A percentile compares a stretch with the other conserved stretches of the same genome.
phyloP scores from a whole-genome alignment of 1,284 basidiomycete species.

The Kalmanozyma brasiliensis region DNA sequence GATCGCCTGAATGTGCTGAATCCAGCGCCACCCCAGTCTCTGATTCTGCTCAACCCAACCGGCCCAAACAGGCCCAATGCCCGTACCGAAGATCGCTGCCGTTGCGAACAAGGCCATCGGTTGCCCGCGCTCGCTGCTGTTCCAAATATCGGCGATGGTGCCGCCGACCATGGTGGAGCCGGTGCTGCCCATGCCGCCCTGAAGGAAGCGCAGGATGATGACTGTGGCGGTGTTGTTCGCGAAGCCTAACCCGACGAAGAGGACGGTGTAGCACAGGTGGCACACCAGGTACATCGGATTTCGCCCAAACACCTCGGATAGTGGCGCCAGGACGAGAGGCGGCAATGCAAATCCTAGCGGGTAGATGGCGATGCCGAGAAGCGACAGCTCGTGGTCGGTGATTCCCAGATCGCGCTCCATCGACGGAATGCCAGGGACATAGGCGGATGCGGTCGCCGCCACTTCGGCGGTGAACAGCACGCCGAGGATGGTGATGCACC shows the following conservation, averaged over 20 bases:
- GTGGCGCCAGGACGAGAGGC: constrained; percentile 75
- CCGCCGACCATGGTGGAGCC: constrained; percentile 81
- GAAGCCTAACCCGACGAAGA: constrained; percentile 53
- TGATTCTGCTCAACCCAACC: constrained; percentile 78
- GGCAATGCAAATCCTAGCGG: constrained; percentile 76
- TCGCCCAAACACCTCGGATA: constrained; percentile 82
- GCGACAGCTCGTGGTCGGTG: constrained; percentile 74
- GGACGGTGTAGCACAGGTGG: constrained; percentile 71
- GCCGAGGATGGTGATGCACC: constrained; percentile 74
- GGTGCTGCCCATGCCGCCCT: constrained; percentile 75
- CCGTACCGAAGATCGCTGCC: constrained; percentile 72
- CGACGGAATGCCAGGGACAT: constrained; percentile 73
- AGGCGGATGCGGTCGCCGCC: constrained; percentile 72
- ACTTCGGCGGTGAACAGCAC: constrained; percentile 72
- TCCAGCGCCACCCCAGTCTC: constrained; percentile 79
- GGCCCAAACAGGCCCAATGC: constrained; percentile 76
- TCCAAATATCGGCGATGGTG: constrained; percentile 72
- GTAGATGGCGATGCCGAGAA: constrained; percentile 72
- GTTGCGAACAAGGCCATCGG: constrained; percentile 73
- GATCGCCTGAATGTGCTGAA: constrained; percentile 75
- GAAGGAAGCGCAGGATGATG: constrained; percentile 76
- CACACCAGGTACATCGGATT: constrained; percentile 76
- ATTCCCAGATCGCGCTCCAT: constrained; percentile 77
- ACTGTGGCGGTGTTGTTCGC: constrained; percentile 78
- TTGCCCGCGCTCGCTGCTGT: constrained; percentile 70